phyloP scores from a whole-genome alignment of 768 basidiomycete genomes.

The Exsudoporus frostii region DNA sequence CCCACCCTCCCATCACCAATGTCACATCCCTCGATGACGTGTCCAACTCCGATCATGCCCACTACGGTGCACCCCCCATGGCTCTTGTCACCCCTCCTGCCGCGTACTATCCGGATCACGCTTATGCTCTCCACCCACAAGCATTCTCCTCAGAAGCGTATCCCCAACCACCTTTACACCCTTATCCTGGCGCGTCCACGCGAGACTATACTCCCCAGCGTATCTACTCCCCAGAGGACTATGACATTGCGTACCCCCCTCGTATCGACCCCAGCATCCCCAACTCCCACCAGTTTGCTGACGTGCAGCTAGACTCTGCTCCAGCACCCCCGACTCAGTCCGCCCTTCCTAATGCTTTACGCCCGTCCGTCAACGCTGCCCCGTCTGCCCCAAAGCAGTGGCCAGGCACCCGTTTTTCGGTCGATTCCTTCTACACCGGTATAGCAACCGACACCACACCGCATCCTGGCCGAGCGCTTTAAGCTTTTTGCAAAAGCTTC shows the following conservation, averaged over 20 bases:
- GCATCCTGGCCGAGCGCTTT: slow-evolving; percentile 17
- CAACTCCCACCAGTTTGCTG: slow-evolving; percentile 12
- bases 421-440: slow-evolving; percentile 31
- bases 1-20: slow-evolving; percentile 11
- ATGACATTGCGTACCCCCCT: slow-evolving; percentile 29
- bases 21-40: slow-evolving; percentile 13
- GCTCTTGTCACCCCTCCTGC: slow-evolving; percentile 10
- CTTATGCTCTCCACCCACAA: slow-evolving; percentile 11
- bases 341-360: slow-evolving; percentile 10
- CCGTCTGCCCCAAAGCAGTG: slow-evolving; percentile 4
- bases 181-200: neutral
- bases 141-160: slow-evolving; percentile 7
- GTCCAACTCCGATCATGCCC: slow-evolving; percentile 20
- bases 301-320: slow-evolving; percentile 9
- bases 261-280: slow-evolving; percentile 6
- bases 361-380: slow-evolving; percentile 9
- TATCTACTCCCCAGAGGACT: slow-evolving; percentile 22
- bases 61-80: slow-evolving; percentile 22
- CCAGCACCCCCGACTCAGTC: neutral
- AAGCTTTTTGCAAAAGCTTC: slow-evolving; percentile 6
- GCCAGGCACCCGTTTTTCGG: slow-evolving; percentile 18
- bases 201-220: slow-evolving; percentile 21
- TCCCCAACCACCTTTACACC: neutral
- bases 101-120: slow-evolving; percentile 24
- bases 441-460: slow-evolving; percentile 7